Conservation (phyloP, 768 basidiomycete genomes). For the Punctularia strigosozonata region DNA sequence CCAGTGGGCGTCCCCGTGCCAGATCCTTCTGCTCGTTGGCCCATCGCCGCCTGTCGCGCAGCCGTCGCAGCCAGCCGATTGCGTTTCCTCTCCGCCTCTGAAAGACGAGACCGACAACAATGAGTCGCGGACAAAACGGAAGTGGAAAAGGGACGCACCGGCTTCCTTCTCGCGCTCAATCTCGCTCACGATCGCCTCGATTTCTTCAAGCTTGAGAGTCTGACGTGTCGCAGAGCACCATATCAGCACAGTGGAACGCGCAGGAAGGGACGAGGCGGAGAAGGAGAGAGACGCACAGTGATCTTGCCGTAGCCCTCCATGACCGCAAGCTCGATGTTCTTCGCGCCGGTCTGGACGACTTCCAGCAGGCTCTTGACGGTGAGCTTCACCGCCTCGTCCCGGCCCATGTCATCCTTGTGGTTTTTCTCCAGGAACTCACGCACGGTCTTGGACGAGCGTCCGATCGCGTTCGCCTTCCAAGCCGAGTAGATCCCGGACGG, state of each 20-base stretch:
- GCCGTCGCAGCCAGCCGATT: slow-evolving; percentile 85
- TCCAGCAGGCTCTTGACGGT: slow-evolving; percentile 93
- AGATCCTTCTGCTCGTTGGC: slow-evolving; percentile 40
- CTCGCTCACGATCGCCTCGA: slow-evolving; percentile 82
- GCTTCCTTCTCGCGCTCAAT: slow-evolving; percentile 98
- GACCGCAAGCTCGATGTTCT: slow-evolving; percentile 98
- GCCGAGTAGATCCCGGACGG: slow-evolving; percentile 96
- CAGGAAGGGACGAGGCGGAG: background rate
- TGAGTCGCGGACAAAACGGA: background rate
- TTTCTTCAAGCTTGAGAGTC: slow-evolving; percentile 80
- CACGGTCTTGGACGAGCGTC: slow-evolving; percentile 95
- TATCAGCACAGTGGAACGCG: slow-evolving; percentile 1
- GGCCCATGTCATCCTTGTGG: slow-evolving; percentile 79
- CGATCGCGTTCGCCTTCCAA: slow-evolving; percentile 99
- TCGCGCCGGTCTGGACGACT: slow-evolving; percentile 99
- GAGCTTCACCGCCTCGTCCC: slow-evolving; percentile 88
- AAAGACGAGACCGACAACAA: slow-evolving; percentile 7
- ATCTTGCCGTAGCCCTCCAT: slow-evolving; percentile 95
- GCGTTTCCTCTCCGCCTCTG: slow-evolving; percentile 93
- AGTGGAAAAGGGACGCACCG: slow-evolving; percentile 32
- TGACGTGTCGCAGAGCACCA: too few species aligned
- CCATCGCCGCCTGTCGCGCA: slow-evolving; percentile 84
- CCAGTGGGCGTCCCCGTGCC: too few species aligned
- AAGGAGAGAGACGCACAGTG: slow-evolving; percentile 43
- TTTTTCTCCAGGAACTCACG: slow-evolving; percentile 98